These are phyloP conservation scores for Colletotrichum abscissum DNA, from an alignment of 2,329 filamentous ascomycete genomes.

Conservation along the genomic window DNA sequence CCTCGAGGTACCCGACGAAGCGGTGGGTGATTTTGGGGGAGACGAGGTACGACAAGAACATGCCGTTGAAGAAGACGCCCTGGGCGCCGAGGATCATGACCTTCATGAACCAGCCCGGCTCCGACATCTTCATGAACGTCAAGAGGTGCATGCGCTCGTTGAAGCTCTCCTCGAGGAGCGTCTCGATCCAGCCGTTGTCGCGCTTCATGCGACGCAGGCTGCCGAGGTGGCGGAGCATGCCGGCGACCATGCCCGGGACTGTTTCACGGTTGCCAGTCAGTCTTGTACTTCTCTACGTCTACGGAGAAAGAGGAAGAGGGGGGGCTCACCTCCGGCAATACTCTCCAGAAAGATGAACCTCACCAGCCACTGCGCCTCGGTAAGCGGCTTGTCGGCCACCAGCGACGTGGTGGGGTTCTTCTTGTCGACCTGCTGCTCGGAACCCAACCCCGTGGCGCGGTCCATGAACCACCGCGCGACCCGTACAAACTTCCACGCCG, in stretches of 20 bases:
- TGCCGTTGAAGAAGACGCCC: slow-evolving; percentile 94
- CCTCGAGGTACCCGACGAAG: slow-evolving; percentile 96
- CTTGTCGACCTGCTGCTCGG: slow-evolving; percentile 76
- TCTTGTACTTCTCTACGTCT: not conserved
- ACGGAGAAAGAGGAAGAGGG: too few species aligned
- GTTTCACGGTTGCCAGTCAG: not conserved
- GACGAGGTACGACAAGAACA: slow-evolving; percentile 90
- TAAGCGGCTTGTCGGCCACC: slow-evolving; percentile 70
- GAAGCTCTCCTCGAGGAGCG: slow-evolving; percentile 87
- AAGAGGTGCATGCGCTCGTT: slow-evolving; percentile 95
- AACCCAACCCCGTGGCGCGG: slow-evolving; percentile 77
- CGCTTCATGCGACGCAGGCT: slow-evolving; percentile 87
- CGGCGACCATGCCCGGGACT: slow-evolving; percentile 96
- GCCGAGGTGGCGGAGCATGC: slow-evolving; percentile 90
- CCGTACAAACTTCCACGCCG: slow-evolving; percentile 82
- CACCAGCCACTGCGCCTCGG: slow-evolving; percentile 82
- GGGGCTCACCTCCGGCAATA: slow-evolving; percentile 74
- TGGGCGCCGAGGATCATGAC: slow-evolving; percentile 91
- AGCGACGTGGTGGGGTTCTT: slow-evolving; percentile 66
- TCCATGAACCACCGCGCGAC: slow-evolving; percentile 85
- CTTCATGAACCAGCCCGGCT: slow-evolving; percentile 85
- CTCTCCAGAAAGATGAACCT: slow-evolving; percentile 84
- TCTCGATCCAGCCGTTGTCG: slow-evolving; percentile 98
- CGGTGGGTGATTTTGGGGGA: slow-evolving; percentile 90
- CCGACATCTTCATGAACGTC: slow-evolving; percentile 90